phyloP scores from a whole-genome alignment of 208 protist genomes.

The Endotrypanum monterogeii region DNA sequence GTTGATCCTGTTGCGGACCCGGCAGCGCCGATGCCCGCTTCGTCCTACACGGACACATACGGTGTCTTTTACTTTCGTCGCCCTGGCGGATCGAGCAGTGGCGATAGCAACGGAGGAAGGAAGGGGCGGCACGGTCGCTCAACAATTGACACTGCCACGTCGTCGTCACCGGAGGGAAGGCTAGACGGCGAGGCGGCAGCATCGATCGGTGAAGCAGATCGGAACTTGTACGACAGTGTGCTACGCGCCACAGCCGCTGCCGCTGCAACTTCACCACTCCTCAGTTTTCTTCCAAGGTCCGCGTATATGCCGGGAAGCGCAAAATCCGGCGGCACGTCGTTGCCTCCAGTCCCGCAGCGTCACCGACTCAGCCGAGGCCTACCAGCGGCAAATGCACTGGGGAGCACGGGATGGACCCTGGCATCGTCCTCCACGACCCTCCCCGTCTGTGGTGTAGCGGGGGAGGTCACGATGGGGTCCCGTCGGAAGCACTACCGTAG shows the following conservation, averaged over 20 bases:
- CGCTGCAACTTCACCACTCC: background rate
- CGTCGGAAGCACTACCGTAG: background rate
- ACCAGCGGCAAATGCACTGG: background rate
- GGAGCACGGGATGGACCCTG: conserved; percentile 7
- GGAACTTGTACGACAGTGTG: conserved; percentile 49
- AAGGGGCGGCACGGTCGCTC: background rate
- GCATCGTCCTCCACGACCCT: background rate
- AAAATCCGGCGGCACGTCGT: background rate
- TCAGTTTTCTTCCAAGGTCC: background rate
- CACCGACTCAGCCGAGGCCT: background rate
- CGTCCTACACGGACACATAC: conserved; percentile 34
- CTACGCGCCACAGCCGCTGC: background rate
- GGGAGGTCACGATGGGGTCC: background rate
- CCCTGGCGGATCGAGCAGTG: background rate
- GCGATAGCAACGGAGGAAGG: background rate
- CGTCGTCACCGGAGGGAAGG: background rate
- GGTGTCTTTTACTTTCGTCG: conserved; percentile 1
- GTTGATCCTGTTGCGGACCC: conserved; percentile 21
- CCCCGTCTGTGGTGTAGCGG: background rate
- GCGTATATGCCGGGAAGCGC: background rate
- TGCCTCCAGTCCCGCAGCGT: background rate
- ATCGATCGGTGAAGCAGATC: background rate
- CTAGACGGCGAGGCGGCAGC: background rate
- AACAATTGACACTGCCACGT: background rate
- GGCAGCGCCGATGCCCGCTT: conserved; percentile 11